Evolutionary conservation across 768 basidiomycete species (phyloP).

Genomic region (Kwoniella heveanensis): DNA sequence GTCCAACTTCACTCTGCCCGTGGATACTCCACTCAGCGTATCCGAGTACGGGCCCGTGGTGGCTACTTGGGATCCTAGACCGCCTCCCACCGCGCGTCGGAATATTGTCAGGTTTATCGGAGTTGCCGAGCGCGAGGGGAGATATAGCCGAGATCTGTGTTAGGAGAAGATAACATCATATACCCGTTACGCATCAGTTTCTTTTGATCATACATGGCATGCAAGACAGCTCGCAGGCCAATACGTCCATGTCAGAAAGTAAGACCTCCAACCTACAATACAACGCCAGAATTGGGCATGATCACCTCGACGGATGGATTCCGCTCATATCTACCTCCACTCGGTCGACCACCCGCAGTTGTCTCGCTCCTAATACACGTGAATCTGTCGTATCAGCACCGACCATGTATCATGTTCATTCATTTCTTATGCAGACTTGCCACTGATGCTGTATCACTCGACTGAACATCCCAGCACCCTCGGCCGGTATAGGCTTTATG

Average conservation of each 20-base stretch:
- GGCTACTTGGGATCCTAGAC: conserved; percentile 57
- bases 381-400: not conserved
- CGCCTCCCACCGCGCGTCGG: conserved; percentile 57
- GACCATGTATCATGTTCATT: no score
- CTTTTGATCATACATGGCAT: no score
- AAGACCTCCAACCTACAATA: conserved; percentile 50
- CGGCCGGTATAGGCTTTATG: conserved; percentile 69
- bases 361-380: conserved; percentile 61
- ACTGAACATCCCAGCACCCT: conserved; percentile 88
- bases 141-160: conserved; percentile 37
- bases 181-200: not conserved
- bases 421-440: conserved; percentile 60
- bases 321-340: conserved; percentile 64
- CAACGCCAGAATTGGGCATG: conserved; percentile 23
- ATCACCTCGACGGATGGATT: conserved; percentile 72
- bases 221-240: no score
- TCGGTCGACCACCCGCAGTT: conserved; percentile 71
- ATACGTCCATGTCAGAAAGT: no score
- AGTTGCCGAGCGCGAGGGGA: conserved; percentile 23
- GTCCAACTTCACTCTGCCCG: conserved; percentile 59
- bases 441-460: conserved; percentile 72
- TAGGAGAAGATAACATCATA: not conserved
- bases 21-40: conserved; percentile 70
- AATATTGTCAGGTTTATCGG: conserved; percentile 53
- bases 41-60: conserved; percentile 84